A percentile compares a stretch with the other conserved stretches of the same genome.
These are phyloP conservation scores for Botrytis fabae DNA, from an alignment of 2,329 filamentous ascomycete genomes.

Conservation along the genomic window DNA sequence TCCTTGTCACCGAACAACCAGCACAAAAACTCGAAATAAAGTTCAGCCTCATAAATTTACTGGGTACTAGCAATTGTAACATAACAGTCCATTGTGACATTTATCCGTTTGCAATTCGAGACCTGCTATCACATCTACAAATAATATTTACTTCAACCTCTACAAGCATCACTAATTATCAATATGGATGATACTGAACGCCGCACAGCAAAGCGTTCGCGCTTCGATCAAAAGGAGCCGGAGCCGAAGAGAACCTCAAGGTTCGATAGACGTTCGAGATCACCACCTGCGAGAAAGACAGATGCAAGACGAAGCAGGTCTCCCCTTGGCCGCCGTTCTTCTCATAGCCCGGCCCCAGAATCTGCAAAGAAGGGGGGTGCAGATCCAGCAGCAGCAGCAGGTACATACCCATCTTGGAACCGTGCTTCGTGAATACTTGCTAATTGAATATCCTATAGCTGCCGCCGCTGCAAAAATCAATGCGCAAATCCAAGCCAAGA, in stretches of 20 bases:
- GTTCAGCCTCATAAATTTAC: constrained; percentile 26
- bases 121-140: neutral
- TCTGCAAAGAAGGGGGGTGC: constrained; percentile 48
- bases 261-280: constrained; percentile 90
- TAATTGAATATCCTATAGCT: constrained; percentile 49
- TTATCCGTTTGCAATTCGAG: neutral
- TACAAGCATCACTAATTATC: neutral
- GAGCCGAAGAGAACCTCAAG: constrained; percentile 75
- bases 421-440: neutral
- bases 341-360: constrained; percentile 38
- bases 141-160: neutral
- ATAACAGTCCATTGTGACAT: neutral
- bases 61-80: neutral
- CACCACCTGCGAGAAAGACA: constrained; percentile 64
- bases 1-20: constrained; percentile 20
- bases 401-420: constrained; percentile 46
- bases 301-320: constrained; percentile 79
- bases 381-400: constrained; percentile 77
- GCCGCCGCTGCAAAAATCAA: constrained; percentile 89
- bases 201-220: constrained; percentile 75
- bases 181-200: constrained; percentile 77
- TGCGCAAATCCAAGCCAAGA: constrained; percentile 79
- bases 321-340: constrained; percentile 55
- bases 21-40: constrained; percentile 21
- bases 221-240: constrained; percentile 89